Percentiles rank a stretch among this genome's conserved stretches.
Conservation (phyloP, 352 stramenopile species). For the Globisporangium carolinianum region DNA sequence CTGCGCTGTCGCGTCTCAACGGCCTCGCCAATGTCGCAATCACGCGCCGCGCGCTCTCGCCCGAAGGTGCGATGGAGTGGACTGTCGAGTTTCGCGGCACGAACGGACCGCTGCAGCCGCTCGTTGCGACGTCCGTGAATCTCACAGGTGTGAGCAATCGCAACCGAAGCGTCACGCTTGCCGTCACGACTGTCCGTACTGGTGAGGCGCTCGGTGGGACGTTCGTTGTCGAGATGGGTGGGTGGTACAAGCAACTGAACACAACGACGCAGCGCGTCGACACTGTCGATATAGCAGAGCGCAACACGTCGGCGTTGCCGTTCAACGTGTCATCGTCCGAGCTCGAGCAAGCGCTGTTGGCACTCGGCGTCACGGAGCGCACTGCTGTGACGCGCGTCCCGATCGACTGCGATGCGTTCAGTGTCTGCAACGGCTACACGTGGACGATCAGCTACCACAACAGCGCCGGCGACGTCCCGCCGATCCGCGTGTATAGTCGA, state of each 20-base stretch:
- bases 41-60: conserved; percentile 21
- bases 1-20: conserved; percentile 32
- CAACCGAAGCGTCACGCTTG: conserved; percentile 18
- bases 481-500: conserved; percentile 31
- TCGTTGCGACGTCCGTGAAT: conserved; percentile 38
- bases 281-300: conserved; percentile 21
- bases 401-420: conserved; percentile 49
- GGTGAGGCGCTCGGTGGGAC: conserved; percentile 41
- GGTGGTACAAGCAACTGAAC: conserved; percentile 44
- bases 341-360: conserved; percentile 28
- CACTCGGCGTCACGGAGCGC: conserved; percentile 32
- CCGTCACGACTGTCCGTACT: conserved; percentile 28
- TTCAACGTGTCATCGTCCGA: conserved; percentile 29
- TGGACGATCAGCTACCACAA: conserved; percentile 61
- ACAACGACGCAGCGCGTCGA: conserved; percentile 34
- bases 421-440: conserved; percentile 55
- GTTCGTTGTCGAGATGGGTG: conserved; percentile 52
- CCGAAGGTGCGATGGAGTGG: conserved; percentile 61
- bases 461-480: conserved; percentile 55
- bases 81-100: conserved; percentile 56
- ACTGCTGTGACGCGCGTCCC: conserved; percentile 27
- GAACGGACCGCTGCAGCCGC: conserved; percentile 38
- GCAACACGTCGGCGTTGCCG: conserved; percentile 34
- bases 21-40: conserved; percentile 50
- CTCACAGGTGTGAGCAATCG: conserved; percentile 27